Base-by-base conservation (phyloP, 192 early-diverging fungal species). In the Coemansia sp. region DNA sequence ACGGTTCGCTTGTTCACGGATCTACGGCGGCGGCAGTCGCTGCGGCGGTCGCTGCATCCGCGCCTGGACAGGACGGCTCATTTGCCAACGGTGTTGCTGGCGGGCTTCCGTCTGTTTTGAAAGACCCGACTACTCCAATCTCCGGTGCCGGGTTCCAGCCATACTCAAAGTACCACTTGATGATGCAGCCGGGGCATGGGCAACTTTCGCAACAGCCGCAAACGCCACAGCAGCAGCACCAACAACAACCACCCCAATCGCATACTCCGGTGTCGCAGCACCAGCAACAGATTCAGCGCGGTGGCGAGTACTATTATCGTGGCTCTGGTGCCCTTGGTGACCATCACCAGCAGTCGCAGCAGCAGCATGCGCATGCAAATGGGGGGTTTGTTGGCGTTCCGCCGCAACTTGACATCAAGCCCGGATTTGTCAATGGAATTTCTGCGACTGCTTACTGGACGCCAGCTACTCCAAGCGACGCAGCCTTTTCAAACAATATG, bases 161-260 rank as follows among this genome's bases (percentile, higher is more conserved):
- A 3, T 82, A 77, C 49, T 64, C 67, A 52, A 81, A 81, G 63
- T 81, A 81, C 64, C 79, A 75, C 37, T 21, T 75, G 53, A 81
- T 81, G 79, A 81, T 81, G 73, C 73, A 75, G 61, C 51, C 63
- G 0, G 79, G 78, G 0, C 77, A 80, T n/a, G 56, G 64, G 5
- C 75, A 68, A 34, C 56, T 61, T 58, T 57, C 51, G 51, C 66
- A 62, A 60, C 67, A 64, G 51, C 29, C 52, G 10, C 57, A 60
- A 16, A 70, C 67, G 33, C 29, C 39, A 28, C 65, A 62, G 63
- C 60, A 30, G 55, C 55, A 57, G 48, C 48, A 49, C 16, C 66
- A 68, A 35, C 67, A 69, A 20, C 51, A 52, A 10, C 59, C 67
- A 31, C 43, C 59, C 18, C 67, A 75, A 33, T 53, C 73, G 52